Evolutionary conservation across 306 rosid genomes (phyloP), one percentile per base, ranked within the genome.

Genomic region (Vicia villosa): DNA sequence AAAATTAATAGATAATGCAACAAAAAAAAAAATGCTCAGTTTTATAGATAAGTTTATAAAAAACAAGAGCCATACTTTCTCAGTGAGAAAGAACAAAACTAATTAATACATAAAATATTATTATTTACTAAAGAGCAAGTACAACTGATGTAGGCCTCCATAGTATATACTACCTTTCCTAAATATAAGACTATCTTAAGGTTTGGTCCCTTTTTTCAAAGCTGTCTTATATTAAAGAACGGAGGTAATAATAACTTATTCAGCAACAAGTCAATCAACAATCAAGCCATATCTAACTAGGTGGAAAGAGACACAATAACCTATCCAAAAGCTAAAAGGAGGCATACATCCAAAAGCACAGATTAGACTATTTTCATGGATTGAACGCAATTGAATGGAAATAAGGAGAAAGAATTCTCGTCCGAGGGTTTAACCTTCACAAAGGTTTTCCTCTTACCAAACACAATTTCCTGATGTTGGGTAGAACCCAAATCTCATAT

Each of bases 41-140:
- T 50, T 66, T 14, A 36, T 24, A 47, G 15, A 41, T 11, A 70
- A 55, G 54, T 74, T 71, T 50, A 47, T 41, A n/a, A 77, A 58
- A 81, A 81, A 55, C 4, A 77, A 64, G 22, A 4, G 19, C 59
- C 40, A 55, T n/a, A 14, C 14, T 55, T 63, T 43, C 77, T 36
- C 38, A 14, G 59, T 46, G 69, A 63, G 12, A 69, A 34, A 13
- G 37, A 67, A 46, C 6, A 46, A 68, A 77, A 62, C 12, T 34
- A 54, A 81, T 36, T 26, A 66, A 22, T 22, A 26, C 73, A 77
- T 59, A 15, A 67, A 22, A 47, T 11, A 51, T 51, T 63, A 73
- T 68, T 50, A 41, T 63, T 28, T 51, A 47, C 63, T 19, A 30
- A 19, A 26, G 57, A 59, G 56, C 55, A 67, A 61, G 58, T 19